Conservation (phyloP, 2,329 filamentous ascomycete genomes). For the Aphanoascus verrucosus region DNA sequence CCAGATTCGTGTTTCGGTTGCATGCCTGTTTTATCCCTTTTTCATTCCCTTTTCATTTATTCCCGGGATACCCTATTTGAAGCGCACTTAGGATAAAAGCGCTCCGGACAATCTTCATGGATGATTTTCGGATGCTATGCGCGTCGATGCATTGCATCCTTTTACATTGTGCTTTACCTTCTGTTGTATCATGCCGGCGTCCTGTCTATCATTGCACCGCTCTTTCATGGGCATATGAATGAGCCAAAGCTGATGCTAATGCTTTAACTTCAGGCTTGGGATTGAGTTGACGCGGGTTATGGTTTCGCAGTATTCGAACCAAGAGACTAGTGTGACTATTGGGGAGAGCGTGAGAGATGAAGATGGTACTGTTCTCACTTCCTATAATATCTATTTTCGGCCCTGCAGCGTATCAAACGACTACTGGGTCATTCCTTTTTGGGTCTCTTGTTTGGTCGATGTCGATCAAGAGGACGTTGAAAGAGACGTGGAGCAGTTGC, state of each 20-base stretch:
- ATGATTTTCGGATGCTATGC: no score
- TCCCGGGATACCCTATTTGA: no score
- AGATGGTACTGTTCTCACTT: conserved; percentile 52
- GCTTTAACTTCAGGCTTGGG: conserved; percentile 41
- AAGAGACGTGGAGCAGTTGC: background rate
- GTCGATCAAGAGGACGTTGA: background rate
- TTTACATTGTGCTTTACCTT: no score
- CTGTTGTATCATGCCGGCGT: no score
- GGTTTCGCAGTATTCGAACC: conserved; percentile 57
- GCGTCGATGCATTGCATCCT: no score
- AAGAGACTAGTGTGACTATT: conserved; percentile 62
- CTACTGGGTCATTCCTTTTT: background rate
- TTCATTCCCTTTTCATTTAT: no score
- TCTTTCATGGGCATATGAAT: background rate
- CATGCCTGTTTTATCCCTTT: background rate
- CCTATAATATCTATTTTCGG: background rate
- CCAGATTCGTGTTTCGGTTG: background rate
- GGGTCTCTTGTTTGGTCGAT: background rate
- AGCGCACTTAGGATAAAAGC: no score
- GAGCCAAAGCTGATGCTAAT: background rate
- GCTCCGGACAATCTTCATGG: no score
- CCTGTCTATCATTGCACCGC: background rate
- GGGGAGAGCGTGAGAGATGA: conserved; percentile 94
- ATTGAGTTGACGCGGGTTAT: conserved; percentile 60
- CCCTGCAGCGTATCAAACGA: background rate